Base-by-base conservation (phyloP, 2,329 filamentous ascomycete genomes). In the Aspergillus hortae region DNA sequence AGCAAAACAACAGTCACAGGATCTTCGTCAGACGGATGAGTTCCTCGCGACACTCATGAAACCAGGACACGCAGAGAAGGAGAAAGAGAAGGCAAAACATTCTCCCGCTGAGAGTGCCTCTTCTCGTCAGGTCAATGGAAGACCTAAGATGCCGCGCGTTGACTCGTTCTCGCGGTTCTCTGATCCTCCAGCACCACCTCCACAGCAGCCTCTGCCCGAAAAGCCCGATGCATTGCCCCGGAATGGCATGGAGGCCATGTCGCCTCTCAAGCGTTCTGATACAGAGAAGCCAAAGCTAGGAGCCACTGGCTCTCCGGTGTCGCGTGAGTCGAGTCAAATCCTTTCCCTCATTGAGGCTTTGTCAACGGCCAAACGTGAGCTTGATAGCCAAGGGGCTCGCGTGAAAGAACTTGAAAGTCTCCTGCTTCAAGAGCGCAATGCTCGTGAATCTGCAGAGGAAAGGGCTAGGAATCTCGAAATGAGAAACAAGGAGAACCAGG, bases 181-280 rank as follows among this genome's bases (percentile, higher is more conserved):
- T 1, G 92, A 96, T 52, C 92, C 92, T 46, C 92, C 92, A 4
- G 92, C 92, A 19, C 92, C 92, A 6, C 92, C 92, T 23, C 92
- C 92, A 25, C 91, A 95, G 61, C 92, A 95, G 61, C 92, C 92
- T 12, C 77, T 97, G 5, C 92, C 92, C 1, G 92, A 96, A 67
- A 96, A 96, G 69, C 92, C 92, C 0, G 90, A 95, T 70, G 83
- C 81, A 14, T 61, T 61, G 23, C 62, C 66, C 14, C 69, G 77
- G 71, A 52, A 79, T 74, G 62, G 72, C 68, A 41, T 75, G 15
- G 67, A 77, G 15, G 72, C 74, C 2, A 64, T 69, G 25, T 67
- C 70, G 19, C 83, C 89, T 1, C 71, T 96, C 27, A 91, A 89
- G 66, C 83, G 91, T 50, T 80, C 80, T 4, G 85, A 89, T 23